Percentiles rank a stretch among this genome's conserved stretches.
These are phyloP conservation scores for Mycena vitilis DNA, from an alignment of 768 basidiomycete species.

Conservation along the genomic window DNA sequence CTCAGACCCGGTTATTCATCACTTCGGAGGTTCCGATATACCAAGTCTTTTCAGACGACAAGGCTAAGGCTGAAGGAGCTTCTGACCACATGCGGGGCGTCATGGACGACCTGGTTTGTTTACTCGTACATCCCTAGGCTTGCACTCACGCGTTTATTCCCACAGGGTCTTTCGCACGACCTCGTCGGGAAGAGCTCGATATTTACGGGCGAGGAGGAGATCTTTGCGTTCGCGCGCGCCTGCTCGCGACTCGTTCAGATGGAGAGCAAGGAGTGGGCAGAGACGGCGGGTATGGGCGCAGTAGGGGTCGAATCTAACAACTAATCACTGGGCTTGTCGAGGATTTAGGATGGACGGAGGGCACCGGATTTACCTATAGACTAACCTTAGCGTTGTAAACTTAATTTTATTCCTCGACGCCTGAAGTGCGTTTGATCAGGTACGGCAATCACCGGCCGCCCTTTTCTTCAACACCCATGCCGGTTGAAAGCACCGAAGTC, in stretches of 20 bases:
- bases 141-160: conserved; percentile 22
- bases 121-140: conserved; percentile 14
- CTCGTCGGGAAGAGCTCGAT: conserved; percentile 86
- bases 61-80: conserved; percentile 51
- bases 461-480: neutral
- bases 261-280: conserved; percentile 90
- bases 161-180: conserved; percentile 81
- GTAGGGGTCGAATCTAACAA: conserved; percentile 20
- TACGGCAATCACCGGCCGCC: neutral
- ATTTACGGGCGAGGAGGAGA: conserved; percentile 96
- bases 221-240: conserved; percentile 97
- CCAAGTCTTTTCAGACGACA: conserved; percentile 88
- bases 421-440: neutral
- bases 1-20: conserved; percentile 88
- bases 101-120: conserved; percentile 92
- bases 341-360: neutral
- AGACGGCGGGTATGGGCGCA: conserved; percentile 53
- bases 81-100: conserved; percentile 91
- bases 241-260: conserved; percentile 89
- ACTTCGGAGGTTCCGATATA: conserved; percentile 94
- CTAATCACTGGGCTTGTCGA: neutral
- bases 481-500: neutral
- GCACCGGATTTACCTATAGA: neutral
- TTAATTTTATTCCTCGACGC: neutral
- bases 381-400: no score